Percentiles rank a stretch among this genome's conserved stretches.
These are phyloP conservation scores for Phytophthora fragariae DNA, from an alignment of 352 stramenopile genomes.

Conservation along the genomic window DNA sequence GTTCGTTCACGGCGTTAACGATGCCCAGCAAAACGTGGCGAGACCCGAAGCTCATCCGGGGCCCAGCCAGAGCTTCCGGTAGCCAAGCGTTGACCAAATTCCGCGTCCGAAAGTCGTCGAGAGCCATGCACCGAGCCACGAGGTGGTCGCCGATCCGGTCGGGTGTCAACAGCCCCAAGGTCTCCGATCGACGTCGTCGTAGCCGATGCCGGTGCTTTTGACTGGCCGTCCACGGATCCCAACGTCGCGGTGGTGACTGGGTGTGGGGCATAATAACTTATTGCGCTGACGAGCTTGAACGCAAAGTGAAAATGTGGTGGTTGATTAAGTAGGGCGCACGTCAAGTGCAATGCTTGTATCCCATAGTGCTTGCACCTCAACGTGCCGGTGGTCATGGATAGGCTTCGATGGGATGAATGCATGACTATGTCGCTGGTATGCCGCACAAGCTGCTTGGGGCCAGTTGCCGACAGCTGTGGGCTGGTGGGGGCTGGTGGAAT, in stretches of 20 bases:
- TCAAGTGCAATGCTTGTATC: background rate
- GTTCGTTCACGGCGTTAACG: conserved; percentile 27
- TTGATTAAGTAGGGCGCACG: background rate
- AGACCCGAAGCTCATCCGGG: conserved; percentile 20
- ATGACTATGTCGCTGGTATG: conserved; percentile 19
- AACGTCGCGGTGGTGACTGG: conserved; percentile 18
- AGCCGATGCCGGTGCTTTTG: conserved; percentile 23
- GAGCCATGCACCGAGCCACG: conserved; percentile 32
- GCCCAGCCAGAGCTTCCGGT: conserved; percentile 10
- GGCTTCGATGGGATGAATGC: conserved; percentile 14
- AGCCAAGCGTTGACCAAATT: conserved; percentile 26
- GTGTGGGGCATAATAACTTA: conserved; percentile 16
- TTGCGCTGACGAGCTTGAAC: background rate
- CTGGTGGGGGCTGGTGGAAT: background rate
- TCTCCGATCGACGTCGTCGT: conserved; percentile 8
- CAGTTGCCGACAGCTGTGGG: conserved; percentile 14
- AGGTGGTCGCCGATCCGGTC: conserved; percentile 41
- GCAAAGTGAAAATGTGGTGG: background rate
- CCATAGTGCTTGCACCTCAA: background rate
- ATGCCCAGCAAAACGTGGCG: conserved; percentile 28
- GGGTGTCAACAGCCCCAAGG: conserved; percentile 21
- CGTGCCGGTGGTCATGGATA: conserved; percentile 31
- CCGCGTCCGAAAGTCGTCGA: conserved; percentile 22
- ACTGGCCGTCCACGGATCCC: conserved; percentile 28
- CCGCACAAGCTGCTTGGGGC: background rate